phyloP scores from a whole-genome alignment of 805 yeast genomes.

The Millerago galiae region DNA sequence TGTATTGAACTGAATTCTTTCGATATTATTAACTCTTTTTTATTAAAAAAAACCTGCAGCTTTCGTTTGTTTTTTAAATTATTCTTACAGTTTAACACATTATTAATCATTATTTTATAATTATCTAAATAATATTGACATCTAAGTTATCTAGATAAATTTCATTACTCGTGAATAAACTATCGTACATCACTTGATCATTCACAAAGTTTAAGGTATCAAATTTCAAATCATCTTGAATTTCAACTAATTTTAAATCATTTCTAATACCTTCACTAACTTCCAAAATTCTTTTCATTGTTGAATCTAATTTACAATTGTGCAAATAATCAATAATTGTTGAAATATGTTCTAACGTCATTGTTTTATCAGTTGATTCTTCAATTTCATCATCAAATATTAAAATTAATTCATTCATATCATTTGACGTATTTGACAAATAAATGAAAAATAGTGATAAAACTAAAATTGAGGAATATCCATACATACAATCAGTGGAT shows the following conservation, averaged over 20 bases:
- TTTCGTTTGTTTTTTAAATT: too few species aligned
- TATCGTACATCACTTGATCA: constrained; percentile 17
- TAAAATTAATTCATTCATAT: constrained; percentile 11
- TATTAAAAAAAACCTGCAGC: too few species aligned
- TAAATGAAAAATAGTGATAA: constrained; percentile 35
- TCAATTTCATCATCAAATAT: constrained; percentile 4
- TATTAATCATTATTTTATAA: background rate
- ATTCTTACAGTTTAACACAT: too few species aligned
- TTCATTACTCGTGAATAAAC: constrained; percentile 21
- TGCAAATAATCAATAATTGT: constrained; percentile 20
- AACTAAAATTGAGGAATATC: constrained; percentile 37
- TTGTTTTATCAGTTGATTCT: constrained; percentile 15
- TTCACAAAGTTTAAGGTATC: constrained; percentile 17
- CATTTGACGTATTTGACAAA: constrained; percentile 20
- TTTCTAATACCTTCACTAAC: constrained; percentile 35
- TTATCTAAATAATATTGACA: background rate
- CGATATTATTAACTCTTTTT: too few species aligned
- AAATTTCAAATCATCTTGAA: constrained; percentile 20
- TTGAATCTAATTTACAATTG: constrained; percentile 29
- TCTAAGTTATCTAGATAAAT: constrained; percentile 16
- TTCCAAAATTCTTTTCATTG: constrained; percentile 37
- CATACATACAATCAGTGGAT: constrained; percentile 38
- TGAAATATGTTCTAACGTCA: constrained; percentile 17
- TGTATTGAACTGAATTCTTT: too few species aligned
- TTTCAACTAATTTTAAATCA: constrained; percentile 33